Percentiles rank a stretch among this genome's conserved stretches.
phyloP scores from a whole-genome alignment of 164 flowering plant genomes.

The Dillenia turbinata region DNA sequence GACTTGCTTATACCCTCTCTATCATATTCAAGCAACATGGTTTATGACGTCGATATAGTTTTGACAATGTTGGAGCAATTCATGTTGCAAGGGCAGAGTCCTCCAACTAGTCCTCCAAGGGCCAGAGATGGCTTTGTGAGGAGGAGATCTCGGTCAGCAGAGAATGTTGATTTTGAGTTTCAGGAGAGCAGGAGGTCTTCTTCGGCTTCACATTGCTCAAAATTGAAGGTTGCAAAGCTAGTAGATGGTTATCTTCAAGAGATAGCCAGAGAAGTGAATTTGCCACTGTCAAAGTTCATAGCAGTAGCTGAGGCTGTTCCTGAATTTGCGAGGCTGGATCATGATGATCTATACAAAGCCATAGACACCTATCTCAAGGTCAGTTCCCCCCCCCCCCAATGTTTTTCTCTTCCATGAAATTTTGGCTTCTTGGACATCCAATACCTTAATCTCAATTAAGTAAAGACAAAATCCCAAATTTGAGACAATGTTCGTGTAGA shows the following conservation, averaged over 20 bases:
- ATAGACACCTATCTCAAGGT: slow-evolving; percentile 96
- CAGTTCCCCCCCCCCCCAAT: slow-evolving; percentile 5
- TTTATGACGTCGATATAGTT: slow-evolving; percentile 77
- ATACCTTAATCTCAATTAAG: no score
- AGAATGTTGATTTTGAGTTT: slow-evolving; percentile 61
- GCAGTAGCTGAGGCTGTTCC: slow-evolving; percentile 74
- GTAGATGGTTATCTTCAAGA: slow-evolving; percentile 82
- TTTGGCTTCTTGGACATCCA: neutral
- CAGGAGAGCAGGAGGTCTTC: slow-evolving; percentile 84
- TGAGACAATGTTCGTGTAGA: no score
- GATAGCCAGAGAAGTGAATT: slow-evolving; percentile 63
- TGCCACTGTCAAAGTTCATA: slow-evolving; percentile 70
- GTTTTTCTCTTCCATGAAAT: slow-evolving; percentile 2
- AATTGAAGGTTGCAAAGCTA: slow-evolving; percentile 83
- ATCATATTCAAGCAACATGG: slow-evolving; percentile 29
- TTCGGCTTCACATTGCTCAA: slow-evolving; percentile 83
- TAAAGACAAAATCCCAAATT: no score
- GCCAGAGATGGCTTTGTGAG: slow-evolving; percentile 41
- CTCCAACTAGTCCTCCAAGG: slow-evolving; percentile 74
- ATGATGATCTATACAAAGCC: slow-evolving; percentile 91
- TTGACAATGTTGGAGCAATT: slow-evolving; percentile 75
- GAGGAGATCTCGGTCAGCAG: slow-evolving; percentile 82
- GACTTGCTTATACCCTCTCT: slow-evolving; percentile 80
- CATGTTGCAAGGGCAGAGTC: slow-evolving; percentile 81
- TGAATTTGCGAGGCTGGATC: slow-evolving; percentile 79